Conservation (phyloP, 768 basidiomycete species). For the Auricularia auricula-judae region DNA sequence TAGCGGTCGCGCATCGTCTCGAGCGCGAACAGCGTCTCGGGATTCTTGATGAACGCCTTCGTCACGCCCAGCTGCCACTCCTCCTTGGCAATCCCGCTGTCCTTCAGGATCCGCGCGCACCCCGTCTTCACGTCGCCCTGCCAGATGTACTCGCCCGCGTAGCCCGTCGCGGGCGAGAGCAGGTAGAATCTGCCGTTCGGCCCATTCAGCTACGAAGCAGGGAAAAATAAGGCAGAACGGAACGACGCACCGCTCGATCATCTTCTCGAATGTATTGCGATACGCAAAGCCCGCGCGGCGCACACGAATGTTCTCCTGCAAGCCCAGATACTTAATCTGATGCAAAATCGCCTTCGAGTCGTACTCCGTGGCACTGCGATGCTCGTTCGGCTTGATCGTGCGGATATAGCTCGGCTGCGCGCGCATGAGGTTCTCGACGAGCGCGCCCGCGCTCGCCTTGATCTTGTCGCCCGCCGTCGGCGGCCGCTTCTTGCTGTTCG, state of each 20-base stretch:
- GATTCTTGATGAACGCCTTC: constrained; percentile 99
- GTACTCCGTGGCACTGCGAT: constrained; percentile 85
- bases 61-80: constrained; percentile 99
- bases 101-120: constrained; percentile 84
- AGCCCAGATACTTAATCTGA: constrained; percentile 97
- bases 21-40: constrained; percentile 94
- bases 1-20: constrained; percentile 99
- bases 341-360: constrained; percentile 92
- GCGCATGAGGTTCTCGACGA: constrained; percentile 96
- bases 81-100: constrained; percentile 90
- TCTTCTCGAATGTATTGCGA: constrained; percentile 95
- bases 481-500: constrained; percentile 93
- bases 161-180: constrained; percentile 87
- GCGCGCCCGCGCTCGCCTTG: constrained; percentile 80
- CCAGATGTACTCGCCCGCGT: constrained; percentile 99
- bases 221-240: neutral
- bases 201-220: neutral
- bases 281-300: constrained; percentile 97
- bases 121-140: constrained; percentile 80
- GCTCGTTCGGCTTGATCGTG: constrained; percentile 98
- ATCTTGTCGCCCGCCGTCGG: constrained; percentile 98
- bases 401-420: constrained; percentile 97
- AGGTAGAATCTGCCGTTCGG: constrained; percentile 59
- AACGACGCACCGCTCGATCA: constrained; percentile 66
- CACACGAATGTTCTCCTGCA: constrained; percentile 97